Conservation (phyloP, 2,329 filamentous ascomycete species). For the Sporothrix pallida region DNA sequence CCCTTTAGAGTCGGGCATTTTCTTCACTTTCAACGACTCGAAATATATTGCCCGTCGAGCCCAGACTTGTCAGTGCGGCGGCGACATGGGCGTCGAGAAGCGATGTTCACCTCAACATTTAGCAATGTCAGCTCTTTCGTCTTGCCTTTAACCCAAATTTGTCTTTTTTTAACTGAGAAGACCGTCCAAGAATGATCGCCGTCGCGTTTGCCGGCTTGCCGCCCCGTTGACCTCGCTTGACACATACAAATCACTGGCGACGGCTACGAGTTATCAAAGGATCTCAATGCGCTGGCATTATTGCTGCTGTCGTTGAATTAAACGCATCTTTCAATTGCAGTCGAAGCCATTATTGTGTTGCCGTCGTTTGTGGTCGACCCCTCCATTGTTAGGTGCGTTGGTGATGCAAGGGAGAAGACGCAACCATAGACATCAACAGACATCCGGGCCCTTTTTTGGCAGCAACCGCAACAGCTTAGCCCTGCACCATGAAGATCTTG, state of each 20-base stretch:
- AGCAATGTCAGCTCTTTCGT: no score
- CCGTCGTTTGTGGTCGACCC: no score
- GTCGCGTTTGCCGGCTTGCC: neutral
- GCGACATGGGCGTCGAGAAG: neutral
- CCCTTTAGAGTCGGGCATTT: neutral
- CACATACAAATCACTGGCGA: neutral
- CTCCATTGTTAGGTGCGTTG: neutral
- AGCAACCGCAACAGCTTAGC: neutral
- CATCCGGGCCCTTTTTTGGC: neutral
- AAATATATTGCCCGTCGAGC: conserved; percentile 11
- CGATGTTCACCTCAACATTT: neutral
- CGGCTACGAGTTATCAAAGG: neutral
- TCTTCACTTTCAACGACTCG: neutral
- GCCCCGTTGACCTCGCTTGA: conserved; percentile 3
- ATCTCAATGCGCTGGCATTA: no score
- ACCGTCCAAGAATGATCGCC: neutral
- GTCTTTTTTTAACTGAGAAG: neutral
- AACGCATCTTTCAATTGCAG: no score
- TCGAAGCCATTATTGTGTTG: no score
- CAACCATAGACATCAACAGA: neutral
- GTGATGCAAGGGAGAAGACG: conserved; percentile 11
- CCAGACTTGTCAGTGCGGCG: conserved; percentile 15
- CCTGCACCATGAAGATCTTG: conserved; percentile 27
- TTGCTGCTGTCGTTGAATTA: neutral
- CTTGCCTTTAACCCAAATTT: neutral